These are phyloP conservation scores for Ustilago shanxiensis DNA, from an alignment of 1,284 basidiomycete genomes.

Conservation along the genomic window DNA sequence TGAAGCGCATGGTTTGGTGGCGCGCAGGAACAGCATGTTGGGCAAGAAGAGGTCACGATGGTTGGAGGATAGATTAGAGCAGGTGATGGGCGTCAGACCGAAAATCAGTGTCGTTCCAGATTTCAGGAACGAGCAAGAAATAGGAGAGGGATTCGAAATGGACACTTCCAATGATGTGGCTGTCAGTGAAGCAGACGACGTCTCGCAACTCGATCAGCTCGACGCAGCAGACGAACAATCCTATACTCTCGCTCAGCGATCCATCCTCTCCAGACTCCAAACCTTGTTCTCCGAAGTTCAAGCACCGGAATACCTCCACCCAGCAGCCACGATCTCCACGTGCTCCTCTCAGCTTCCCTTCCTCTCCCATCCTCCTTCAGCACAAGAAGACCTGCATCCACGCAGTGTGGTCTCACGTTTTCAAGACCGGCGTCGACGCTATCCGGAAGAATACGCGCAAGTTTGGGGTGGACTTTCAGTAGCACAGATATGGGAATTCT, in stretches of 20 bases:
- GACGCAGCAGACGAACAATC: constrained; percentile 36
- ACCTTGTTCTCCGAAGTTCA: constrained; percentile 55
- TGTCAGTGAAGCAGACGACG: background rate
- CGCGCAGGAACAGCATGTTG: constrained; percentile 33
- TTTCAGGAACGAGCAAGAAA: constrained; percentile 1
- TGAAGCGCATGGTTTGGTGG: constrained; percentile 41
- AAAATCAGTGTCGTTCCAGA: constrained; percentile 30
- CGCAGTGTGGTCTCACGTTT: constrained; percentile 59
- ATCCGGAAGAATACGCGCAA: constrained; percentile 58
- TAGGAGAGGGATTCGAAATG: constrained; percentile 1
- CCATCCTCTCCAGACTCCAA: constrained; percentile 13
- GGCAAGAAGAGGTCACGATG: constrained; percentile 32
- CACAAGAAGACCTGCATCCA: constrained; percentile 37
- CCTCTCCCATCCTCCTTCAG: background rate
- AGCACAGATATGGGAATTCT: constrained; percentile 64
- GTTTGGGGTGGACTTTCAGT: constrained; percentile 66
- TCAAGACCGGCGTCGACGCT: constrained; percentile 51
- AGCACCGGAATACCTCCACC: constrained; percentile 60
- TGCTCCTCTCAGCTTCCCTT: background rate
- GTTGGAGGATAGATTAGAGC: constrained; percentile 42
- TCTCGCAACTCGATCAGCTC: constrained; percentile 10
- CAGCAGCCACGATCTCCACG: constrained; percentile 12
- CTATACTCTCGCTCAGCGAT: constrained; percentile 30
- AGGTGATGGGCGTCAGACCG: constrained; percentile 38
- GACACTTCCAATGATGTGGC: background rate